Percentiles rank a stretch among this genome's conserved stretches.
Evolutionary conservation across 805 yeast species (phyloP).

Genomic region (Monosporozyma solicola): DNA sequence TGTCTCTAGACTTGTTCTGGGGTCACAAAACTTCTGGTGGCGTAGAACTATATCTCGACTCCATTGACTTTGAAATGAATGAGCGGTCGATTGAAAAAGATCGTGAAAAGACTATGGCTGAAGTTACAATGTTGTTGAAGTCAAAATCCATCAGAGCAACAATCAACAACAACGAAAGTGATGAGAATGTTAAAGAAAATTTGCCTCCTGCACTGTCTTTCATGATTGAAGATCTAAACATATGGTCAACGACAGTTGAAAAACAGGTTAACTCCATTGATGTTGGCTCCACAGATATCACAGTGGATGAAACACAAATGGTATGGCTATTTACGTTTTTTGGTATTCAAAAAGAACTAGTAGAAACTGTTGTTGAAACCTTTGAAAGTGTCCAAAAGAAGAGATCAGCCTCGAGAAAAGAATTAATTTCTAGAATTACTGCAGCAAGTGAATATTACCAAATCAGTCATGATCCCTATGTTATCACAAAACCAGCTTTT

Average conservation of each 20-base stretch:
- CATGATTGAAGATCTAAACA: conserved; percentile 22
- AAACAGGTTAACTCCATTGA: conserved; percentile 22
- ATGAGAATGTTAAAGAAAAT: conserved; percentile 8
- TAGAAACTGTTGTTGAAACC: conserved; percentile 7
- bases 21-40: conserved; percentile 13
- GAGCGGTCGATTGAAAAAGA: conserved; percentile 12
- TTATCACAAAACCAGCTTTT: conserved; percentile 81
- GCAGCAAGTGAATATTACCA: conserved; percentile 41
- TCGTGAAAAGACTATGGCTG: conserved; percentile 10
- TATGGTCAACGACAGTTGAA: conserved; percentile 20
- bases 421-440: conserved; percentile 36
- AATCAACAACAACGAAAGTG: conserved; percentile 8
- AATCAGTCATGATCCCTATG: conserved; percentile 79
- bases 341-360: conserved; percentile 5
- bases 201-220: conserved; percentile 23
- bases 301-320: conserved; percentile 28
- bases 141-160: conserved; percentile 16
- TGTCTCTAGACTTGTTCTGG: conserved; percentile 16
- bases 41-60: conserved; percentile 15
- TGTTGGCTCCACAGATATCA: conserved; percentile 25
- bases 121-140: conserved; percentile 11
- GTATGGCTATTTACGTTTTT: conserved; percentile 28
- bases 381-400: conserved; percentile 6
- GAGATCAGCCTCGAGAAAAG: conserved; percentile 20
- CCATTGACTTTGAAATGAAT: conserved; percentile 17